phyloP scores from a whole-genome alignment of 257 asterid species.

The Ballota nigra region DNA sequence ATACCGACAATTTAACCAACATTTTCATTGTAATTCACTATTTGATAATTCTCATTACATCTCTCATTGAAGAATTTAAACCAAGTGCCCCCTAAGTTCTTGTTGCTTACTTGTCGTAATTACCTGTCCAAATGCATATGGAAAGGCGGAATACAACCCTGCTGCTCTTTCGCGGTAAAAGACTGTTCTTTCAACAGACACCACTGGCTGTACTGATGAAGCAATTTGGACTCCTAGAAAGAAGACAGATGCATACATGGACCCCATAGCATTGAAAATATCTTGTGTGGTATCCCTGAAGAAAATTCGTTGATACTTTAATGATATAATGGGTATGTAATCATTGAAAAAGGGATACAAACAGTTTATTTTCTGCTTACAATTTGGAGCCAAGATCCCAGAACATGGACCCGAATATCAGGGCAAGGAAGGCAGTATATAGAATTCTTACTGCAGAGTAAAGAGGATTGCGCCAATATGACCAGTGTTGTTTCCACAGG shows the following conservation, averaged over 20 bases:
- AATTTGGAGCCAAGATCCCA: conserved; percentile 39
- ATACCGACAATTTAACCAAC: background rate
- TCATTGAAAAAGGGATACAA: background rate
- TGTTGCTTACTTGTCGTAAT: background rate
- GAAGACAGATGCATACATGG: conserved; percentile 36
- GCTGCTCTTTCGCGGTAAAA: conserved; percentile 53
- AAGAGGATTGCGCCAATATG: conserved; percentile 46
- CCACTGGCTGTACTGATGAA: conserved; percentile 36
- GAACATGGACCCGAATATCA: conserved; percentile 37
- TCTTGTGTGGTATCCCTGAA: conserved; percentile 22
- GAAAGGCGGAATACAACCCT: conserved; percentile 51
- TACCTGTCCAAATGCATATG: conserved; percentile 54
- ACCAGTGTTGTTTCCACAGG: conserved; percentile 46
- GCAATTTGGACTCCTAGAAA: conserved; percentile 38
- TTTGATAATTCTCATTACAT: background rate
- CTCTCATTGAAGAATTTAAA: background rate
- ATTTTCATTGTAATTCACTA: background rate
- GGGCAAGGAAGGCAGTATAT: conserved; percentile 33
- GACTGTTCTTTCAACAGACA: conserved; percentile 36
- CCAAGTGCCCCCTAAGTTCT: background rate
- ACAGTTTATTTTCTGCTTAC: conserved; percentile 2
- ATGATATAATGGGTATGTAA: background rate
- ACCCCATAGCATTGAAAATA: conserved; percentile 36
- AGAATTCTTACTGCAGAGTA: conserved; percentile 38
- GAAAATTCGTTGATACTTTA: background rate